Evolutionary conservation across 1,284 basidiomycete genomes (phyloP), one percentile per base, ranked within the genome.

Genomic region (Anthracocystis panici-leucophaei): DNA sequence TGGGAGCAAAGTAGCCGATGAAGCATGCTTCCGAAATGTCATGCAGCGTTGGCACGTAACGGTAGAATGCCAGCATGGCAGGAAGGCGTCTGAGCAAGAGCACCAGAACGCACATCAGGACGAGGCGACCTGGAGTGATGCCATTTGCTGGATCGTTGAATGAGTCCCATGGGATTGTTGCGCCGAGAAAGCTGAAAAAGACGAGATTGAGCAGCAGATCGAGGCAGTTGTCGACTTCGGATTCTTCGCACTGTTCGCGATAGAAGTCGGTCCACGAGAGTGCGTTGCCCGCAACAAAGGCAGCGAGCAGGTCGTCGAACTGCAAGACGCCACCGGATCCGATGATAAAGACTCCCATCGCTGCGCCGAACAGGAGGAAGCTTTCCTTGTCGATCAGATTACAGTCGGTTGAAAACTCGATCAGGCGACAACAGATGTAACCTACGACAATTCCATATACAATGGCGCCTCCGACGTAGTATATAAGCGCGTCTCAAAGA

Each of bases 41-140:
- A 31, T 72, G 68, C 7, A 86, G 46, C 0, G 80, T 81, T 0
- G 86, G 86, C 11, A 86, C 82, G 40, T 77, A 62, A 11, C 72
- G 65, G 45, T 81, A 79, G 8, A 82, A 61, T 1, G 73, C 57
- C 5, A 85, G 53, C 62, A 85, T 72, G 23, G 78, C 84, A 0
- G 86, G 82, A 23, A 84, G 58, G 18, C 86, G 68, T 14, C 84
- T 85, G 82, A 85, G 86, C 80, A 64, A 80, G 68, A 77, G 86
- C 80, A 85, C 87, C 82, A 85, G 66, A 65, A 88, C 54, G 79
- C 85, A 56, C 81, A 88, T 72, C 78, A 87, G 8, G 54, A 82
- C 45, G 56, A 85, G 67, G 77, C 86, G 58, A 77, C 82, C 82
- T 40, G 87, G 59, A 61, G 84, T 51, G 69, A 85, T 66, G 42